Evolutionary conservation across 129 eudicot genomes (phyloP), one percentile per base, ranked within the genome.

Genomic region (Saussurea involucrata): DNA sequence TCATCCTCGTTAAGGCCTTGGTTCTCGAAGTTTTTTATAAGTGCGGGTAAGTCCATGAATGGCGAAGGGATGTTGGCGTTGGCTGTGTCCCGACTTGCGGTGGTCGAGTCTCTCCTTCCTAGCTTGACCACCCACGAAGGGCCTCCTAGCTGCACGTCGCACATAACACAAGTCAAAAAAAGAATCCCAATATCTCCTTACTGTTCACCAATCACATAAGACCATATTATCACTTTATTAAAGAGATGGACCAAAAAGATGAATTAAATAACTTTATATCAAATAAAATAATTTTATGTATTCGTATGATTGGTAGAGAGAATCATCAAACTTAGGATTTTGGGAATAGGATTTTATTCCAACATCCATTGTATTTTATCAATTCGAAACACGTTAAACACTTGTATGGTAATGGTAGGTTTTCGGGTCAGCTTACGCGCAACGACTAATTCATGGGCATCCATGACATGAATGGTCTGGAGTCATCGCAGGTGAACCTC

Each of bases 1-100:
- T 91, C 97, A 10, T 71, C 73, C 20, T 76, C 75, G 40, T 82
- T 74, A 3, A 90, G 87, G 46, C 88, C 88, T 53, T 88, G 75
- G 58, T 80, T 81, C 15, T 55, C n/a, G 61, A 88, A 88, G 55
- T 49, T 63, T 40, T 75, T 25, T 1, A 75, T 75, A 15, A 84
- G 79, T 9, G 76, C 76, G 1, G 46, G 44, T 42, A 84, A 75
- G 75, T 65, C 80, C 77, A 76, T 79, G 40, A n/a, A 21, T 17
- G 87, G 84, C 12, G 82, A 15, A 1, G 87, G 87, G 66, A 84
- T 22, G 73, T 61, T 61, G 17, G 34, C 29, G 4, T 80, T 20
- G 10, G 83, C 88, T 0, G 75, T 20, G 1, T 80, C n/a, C 12
- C 17, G 44, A 15, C 85, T 84, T 21, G 88, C 88, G 0, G 80